These are phyloP conservation scores for Capsicum rhomboideum DNA, from an alignment of 257 asterid genomes.

Conservation along the genomic window DNA sequence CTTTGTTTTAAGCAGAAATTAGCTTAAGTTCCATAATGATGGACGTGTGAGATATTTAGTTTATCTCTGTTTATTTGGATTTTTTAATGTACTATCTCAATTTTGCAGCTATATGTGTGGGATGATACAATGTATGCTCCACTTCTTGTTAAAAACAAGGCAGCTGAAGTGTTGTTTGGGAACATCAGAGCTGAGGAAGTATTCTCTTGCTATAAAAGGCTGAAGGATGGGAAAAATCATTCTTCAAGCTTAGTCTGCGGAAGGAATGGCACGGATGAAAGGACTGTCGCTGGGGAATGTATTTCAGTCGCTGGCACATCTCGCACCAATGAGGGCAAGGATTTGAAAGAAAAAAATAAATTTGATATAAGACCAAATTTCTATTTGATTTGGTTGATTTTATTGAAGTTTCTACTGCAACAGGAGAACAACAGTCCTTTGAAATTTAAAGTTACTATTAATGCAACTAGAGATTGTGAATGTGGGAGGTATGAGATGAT, in stretches of 20 bases:
- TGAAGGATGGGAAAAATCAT: constrained; percentile 2
- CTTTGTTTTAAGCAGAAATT: no score
- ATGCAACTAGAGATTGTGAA: constrained; percentile 39
- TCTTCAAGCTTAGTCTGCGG: background rate
- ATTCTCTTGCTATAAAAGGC: constrained; percentile 29
- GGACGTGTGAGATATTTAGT: background rate
- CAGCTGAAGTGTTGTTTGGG: constrained; percentile 56
- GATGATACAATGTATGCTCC: constrained; percentile 53
- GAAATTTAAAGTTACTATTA: constrained; percentile 36
- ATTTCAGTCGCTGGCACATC: background rate
- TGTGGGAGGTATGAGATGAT: constrained; percentile 54
- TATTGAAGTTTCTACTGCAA: constrained; percentile 38
- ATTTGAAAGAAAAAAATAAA: background rate
- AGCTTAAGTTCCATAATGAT: no score
- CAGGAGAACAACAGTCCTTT: constrained; percentile 50
- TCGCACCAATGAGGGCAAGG: background rate
- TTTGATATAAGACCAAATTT: constrained; percentile 16
- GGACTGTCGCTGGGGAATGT: background rate
- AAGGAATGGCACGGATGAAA: background rate
- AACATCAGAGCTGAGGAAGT: constrained; percentile 52
- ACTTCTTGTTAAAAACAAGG: constrained; percentile 44
- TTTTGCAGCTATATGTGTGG: constrained; percentile 56
- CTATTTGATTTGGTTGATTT: constrained; percentile 44
- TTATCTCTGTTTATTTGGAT: background rate
- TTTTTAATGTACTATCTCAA: background rate